Percentiles rank a stretch among this genome's conserved stretches.
Conservation (phyloP, 805 yeast genomes). For the Lachancea kluyveri region DNA sequence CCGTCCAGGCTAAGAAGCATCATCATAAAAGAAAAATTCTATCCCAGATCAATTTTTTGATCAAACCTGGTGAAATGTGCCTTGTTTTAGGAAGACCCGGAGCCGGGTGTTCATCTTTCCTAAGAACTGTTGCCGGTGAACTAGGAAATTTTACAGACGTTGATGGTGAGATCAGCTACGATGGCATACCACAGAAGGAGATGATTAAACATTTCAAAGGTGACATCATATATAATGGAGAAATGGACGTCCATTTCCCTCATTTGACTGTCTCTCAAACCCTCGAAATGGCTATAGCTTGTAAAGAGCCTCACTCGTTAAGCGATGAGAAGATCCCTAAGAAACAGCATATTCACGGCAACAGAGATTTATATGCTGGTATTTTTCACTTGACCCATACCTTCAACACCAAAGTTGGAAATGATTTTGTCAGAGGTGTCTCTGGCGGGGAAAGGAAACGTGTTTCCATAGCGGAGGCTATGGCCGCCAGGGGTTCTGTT, state of each 20-base stretch:
- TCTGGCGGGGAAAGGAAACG: conserved; percentile 77
- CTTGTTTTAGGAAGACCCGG: conserved; percentile 72
- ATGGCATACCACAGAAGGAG: conserved; percentile 52
- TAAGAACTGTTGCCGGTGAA: conserved; percentile 59
- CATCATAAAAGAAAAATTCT: conserved; percentile 33
- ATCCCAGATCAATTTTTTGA: conserved; percentile 37
- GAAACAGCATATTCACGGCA: too few species aligned
- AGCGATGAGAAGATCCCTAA: too few species aligned
- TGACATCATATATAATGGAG: conserved; percentile 53
- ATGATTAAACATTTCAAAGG: conserved; percentile 53
- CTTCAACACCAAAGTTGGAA: conserved; percentile 48
- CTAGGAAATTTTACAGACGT: conserved; percentile 38
- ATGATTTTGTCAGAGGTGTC: conserved; percentile 54
- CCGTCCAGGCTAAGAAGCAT: conserved; percentile 25
- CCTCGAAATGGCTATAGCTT: conserved; percentile 59
- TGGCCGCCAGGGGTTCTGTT: conserved; percentile 50
- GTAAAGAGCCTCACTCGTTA: conserved; percentile 64
- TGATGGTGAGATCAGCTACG: conserved; percentile 54
- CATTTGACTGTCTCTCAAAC: conserved; percentile 72
- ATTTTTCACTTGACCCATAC: conserved; percentile 53
- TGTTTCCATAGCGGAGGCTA: conserved; percentile 66
- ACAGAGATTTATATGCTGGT: conserved; percentile 33
- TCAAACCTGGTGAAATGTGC: conserved; percentile 62
- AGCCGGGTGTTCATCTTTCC: conserved; percentile 70
- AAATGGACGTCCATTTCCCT: conserved; percentile 70